phyloP scores from a whole-genome alignment of 2,329 filamentous ascomycete species.

The Sarocladium brachiariae region DNA sequence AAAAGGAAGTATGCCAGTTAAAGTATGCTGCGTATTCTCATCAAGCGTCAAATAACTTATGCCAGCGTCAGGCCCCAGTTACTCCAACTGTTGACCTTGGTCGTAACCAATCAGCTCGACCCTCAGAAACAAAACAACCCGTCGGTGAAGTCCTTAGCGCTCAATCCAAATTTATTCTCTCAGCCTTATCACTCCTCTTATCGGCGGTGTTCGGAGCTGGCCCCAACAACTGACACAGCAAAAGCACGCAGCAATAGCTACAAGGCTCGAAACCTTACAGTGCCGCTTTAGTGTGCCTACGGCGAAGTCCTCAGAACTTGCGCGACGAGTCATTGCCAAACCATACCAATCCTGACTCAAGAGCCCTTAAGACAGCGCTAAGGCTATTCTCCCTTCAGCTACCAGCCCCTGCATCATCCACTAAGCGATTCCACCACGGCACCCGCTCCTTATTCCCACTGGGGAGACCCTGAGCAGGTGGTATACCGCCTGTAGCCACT shows the following conservation, averaged over 20 bases:
- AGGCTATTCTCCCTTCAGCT: neutral
- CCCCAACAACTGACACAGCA: neutral
- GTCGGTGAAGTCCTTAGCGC: neutral
- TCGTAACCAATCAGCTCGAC: too few species aligned
- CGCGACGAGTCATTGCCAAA: too few species aligned
- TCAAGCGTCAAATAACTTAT: too few species aligned
- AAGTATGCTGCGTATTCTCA: too few species aligned
- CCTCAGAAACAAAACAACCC: too few species aligned
- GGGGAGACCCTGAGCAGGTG: neutral
- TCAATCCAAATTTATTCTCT: too few species aligned
- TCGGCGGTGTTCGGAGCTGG: constrained; percentile 1
- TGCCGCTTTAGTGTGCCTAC: neutral
- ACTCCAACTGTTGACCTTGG: too few species aligned
- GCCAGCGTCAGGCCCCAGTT: too few species aligned
- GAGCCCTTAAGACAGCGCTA: neutral
- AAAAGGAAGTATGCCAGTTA: too few species aligned
- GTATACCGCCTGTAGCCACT: neutral
- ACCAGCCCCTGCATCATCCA: neutral
- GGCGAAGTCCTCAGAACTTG: neutral
- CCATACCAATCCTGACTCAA: too few species aligned
- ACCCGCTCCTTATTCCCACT: neutral
- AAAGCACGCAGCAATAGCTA: neutral
- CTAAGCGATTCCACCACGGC: constrained; percentile 2
- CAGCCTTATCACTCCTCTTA: neutral
- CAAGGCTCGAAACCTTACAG: neutral